Conservation (phyloP, 106 monocot species). For the Platanthera zijinensis region DNA sequence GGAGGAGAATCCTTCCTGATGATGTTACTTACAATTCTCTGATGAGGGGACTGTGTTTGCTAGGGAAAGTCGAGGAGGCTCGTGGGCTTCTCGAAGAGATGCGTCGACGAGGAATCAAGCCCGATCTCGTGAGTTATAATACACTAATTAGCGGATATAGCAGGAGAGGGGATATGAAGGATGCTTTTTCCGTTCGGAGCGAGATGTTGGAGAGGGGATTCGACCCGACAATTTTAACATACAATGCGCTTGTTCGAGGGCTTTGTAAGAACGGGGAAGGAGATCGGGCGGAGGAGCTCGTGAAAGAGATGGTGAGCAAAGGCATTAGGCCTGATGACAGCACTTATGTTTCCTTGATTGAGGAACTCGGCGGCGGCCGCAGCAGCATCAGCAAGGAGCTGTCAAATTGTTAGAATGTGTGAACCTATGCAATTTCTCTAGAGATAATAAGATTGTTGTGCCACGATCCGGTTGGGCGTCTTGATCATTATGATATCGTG, state of each 20-base stretch:
- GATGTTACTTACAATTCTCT: slow-evolving; percentile 80
- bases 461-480: too few relatives aligned
- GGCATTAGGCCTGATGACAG: slow-evolving; percentile 78
- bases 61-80: slow-evolving; percentile 63
- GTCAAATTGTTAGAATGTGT: slow-evolving; percentile 8
- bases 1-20: slow-evolving; percentile 48
- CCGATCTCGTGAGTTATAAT: slow-evolving; percentile 84
- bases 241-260: slow-evolving; percentile 75
- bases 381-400: slow-evolving; percentile 13
- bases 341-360: slow-evolving; percentile 63
- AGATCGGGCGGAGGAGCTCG: slow-evolving; percentile 53
- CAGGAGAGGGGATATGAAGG: slow-evolving; percentile 57
- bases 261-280: slow-evolving; percentile 61
- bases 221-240: slow-evolving; percentile 68
- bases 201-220: slow-evolving; percentile 70
- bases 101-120: slow-evolving; percentile 47
- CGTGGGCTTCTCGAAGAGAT: slow-evolving; percentile 65
- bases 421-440: background rate
- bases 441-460: too few relatives aligned
- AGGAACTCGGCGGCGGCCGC: slow-evolving; percentile 18
- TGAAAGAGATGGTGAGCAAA: slow-evolving; percentile 61
- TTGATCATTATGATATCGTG: too few relatives aligned
- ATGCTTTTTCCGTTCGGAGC: slow-evolving; percentile 47
- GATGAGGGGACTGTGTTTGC: slow-evolving; percentile 75
- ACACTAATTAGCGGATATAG: slow-evolving; percentile 86